phyloP scores from a whole-genome alignment of 805 yeast genomes.

The Tetrapisispora phaffii region DNA sequence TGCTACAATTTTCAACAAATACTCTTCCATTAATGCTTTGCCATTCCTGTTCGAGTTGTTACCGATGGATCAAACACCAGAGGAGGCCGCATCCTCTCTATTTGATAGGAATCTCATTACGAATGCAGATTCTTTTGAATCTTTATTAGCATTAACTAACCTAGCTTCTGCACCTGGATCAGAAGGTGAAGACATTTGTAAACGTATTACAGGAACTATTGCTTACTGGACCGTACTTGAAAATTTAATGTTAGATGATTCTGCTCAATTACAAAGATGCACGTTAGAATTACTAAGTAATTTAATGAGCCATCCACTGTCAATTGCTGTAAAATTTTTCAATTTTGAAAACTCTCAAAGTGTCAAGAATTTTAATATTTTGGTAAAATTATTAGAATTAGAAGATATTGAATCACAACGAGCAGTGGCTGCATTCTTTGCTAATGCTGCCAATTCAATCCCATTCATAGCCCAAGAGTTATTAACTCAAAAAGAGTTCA shows the following conservation, averaged over 20 bases:
- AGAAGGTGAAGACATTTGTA: conserved; percentile 31
- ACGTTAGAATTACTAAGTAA: conserved; percentile 57
- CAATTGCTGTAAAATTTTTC: conserved; percentile 45
- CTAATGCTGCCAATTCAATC: conserved; percentile 27
- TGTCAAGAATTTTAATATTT: conserved; percentile 32
- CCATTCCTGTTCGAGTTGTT: conserved; percentile 39
- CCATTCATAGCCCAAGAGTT: conserved; percentile 30
- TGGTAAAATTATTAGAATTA: conserved; percentile 34
- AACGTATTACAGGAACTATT: conserved; percentile 24
- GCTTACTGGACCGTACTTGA: conserved; percentile 41
- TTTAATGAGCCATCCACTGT: conserved; percentile 34
- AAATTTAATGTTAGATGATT: conserved; percentile 35
- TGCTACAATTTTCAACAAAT: conserved; percentile 32
- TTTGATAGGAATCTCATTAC: conserved; percentile 15
- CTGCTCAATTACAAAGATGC: conserved; percentile 44
- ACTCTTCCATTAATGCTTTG: conserved; percentile 34
- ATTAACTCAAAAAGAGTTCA: conserved; percentile 17
- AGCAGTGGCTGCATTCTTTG: conserved; percentile 32
- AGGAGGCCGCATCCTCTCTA: conserved; percentile 2
- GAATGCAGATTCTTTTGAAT: conserved; percentile 37
- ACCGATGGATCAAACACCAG: conserved; percentile 3
- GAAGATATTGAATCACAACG: conserved; percentile 35
- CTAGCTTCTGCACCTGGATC: conserved; percentile 41
- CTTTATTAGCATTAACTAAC: conserved; percentile 60
- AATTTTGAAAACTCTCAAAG: conserved; percentile 36